Percentiles rank a stretch among this genome's conserved stretches.
These are phyloP conservation scores for Iberis pinnata DNA, from an alignment of 345 rosid species.

Conservation along the genomic window DNA sequence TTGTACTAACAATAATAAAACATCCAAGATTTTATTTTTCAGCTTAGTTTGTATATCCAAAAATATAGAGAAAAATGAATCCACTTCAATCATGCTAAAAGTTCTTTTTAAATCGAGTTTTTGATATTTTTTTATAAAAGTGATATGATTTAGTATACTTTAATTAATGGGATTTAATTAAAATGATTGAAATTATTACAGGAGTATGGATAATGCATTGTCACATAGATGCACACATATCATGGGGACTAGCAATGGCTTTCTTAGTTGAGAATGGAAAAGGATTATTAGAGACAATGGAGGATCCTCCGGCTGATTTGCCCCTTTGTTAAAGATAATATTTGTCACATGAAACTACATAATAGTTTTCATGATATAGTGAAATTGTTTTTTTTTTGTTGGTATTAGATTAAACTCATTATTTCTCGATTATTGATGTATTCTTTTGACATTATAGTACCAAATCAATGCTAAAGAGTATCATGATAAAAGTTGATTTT, in stretches of 20 bases:
- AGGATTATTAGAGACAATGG: slow-evolving; percentile 45
- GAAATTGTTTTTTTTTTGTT: slow-evolving; percentile 12
- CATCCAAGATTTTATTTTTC: neutral
- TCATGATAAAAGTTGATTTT: too few relatives aligned
- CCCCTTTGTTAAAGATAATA: slow-evolving; percentile 42
- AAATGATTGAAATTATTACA: slow-evolving; percentile 21
- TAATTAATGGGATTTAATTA: too few relatives aligned
- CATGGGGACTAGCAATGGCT: slow-evolving; percentile 87
- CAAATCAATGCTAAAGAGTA: too few relatives aligned
- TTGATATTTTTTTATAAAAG: neutral
- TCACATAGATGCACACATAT: slow-evolving; percentile 87
- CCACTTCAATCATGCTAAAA: neutral
- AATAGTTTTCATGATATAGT: slow-evolving; percentile 11
- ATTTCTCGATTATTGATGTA: slow-evolving; percentile 25
- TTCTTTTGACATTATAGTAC: slow-evolving; percentile 24
- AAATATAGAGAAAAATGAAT: neutral
- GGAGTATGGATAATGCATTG: slow-evolving; percentile 98
- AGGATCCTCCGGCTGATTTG: slow-evolving; percentile 65
- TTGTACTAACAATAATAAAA: neutral
- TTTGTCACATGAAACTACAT: neutral
- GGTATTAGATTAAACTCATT: slow-evolving; percentile 9
- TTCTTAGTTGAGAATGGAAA: slow-evolving; percentile 75
- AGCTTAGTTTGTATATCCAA: neutral
- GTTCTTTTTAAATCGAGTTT: neutral
- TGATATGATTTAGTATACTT: neutral